A percentile compares a stretch with the other conserved stretches of the same genome.
Conservation (phyloP, 202 grass and related monocot species). For the Setaria viridis region DNA sequence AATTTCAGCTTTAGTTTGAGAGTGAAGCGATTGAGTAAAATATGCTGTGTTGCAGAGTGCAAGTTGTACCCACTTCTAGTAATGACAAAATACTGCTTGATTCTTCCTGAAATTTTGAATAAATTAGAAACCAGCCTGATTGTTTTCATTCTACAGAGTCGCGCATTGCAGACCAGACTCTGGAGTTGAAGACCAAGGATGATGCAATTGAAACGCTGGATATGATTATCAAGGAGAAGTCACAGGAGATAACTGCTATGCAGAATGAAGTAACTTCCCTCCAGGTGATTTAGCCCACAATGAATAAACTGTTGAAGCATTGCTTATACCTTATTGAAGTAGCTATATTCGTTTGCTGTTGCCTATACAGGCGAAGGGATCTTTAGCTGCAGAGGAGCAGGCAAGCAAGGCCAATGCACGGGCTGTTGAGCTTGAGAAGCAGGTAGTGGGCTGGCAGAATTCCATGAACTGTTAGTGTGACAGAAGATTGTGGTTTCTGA, state of each 20-base stretch:
- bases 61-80: background rate
- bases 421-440: slow-evolving; percentile 67
- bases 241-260: slow-evolving; percentile 59
- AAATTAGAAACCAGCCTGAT: background rate
- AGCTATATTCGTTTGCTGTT: slow-evolving; percentile 11
- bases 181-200: slow-evolving; percentile 78
- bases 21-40: background rate
- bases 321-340: background rate
- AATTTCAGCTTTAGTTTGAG: slow-evolving; percentile 13
- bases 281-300: slow-evolving; percentile 49
- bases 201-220: slow-evolving; percentile 57
- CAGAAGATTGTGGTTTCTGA: slow-evolving; percentile 25
- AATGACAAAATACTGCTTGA: background rate
- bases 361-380: slow-evolving; percentile 48
- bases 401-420: slow-evolving; percentile 51
- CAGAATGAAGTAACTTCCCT: slow-evolving; percentile 68
- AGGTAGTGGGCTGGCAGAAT: slow-evolving; percentile 55
- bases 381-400: slow-evolving; percentile 54
- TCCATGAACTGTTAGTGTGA: slow-evolving; percentile 22
- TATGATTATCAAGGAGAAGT: slow-evolving; percentile 57
- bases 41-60: background rate
- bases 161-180: slow-evolving; percentile 45
- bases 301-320: background rate
- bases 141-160: slow-evolving; percentile 54
- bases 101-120: background rate